Evolutionary conservation across 345 rosid species (phyloP), one percentile per base, ranked within the genome.

Genomic region (Streptanthus diversifolius): DNA sequence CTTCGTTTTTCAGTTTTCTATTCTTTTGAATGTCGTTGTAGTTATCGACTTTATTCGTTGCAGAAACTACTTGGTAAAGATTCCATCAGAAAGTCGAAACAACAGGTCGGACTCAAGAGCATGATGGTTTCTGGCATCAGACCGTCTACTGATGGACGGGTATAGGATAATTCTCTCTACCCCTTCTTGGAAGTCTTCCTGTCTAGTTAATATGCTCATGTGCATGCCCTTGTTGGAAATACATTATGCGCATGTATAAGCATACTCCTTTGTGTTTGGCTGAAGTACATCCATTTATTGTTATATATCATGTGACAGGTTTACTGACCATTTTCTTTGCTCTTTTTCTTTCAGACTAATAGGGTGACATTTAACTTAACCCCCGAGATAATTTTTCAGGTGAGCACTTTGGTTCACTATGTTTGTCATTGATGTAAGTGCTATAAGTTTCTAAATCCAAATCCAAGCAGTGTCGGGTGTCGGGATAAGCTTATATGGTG

Each of bases 61-160:
- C 87, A 91, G 99, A 87, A 87, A 66, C 73, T 89, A 82, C 90
- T 91, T 61, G 89, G 84, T 80, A 82, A 49, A 69, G 87, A 87
- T 60, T 82, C 85, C 18, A 78, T 80, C 79, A 80, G 62, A 78
- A 91, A 86, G 84, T 78, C 86, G 68, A 95, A 89, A 68, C 99
- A 90, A 52, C 78, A 81, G 30, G 79, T 86, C 47, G 99, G 99
- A 63, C 85, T 91, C 47, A 95, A 95, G 86, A 91, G 89, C 83
- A 82, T 82, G 56, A 88, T 91, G 96, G 85, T 89, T 66, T 81
- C 96, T 22, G 97, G 87, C 63, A 82, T 88, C 72, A 88, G 84
- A 82, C 90, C 92, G 55, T 74, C 85, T 39, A 82, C 86, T 48
- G 97, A 95, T 85, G 95, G 99, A 63, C 88, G 86, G 91, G 99